Base-by-base conservation (phyloP, 306 rosid genomes). In the Hippophae gyantsensis region DNA sequence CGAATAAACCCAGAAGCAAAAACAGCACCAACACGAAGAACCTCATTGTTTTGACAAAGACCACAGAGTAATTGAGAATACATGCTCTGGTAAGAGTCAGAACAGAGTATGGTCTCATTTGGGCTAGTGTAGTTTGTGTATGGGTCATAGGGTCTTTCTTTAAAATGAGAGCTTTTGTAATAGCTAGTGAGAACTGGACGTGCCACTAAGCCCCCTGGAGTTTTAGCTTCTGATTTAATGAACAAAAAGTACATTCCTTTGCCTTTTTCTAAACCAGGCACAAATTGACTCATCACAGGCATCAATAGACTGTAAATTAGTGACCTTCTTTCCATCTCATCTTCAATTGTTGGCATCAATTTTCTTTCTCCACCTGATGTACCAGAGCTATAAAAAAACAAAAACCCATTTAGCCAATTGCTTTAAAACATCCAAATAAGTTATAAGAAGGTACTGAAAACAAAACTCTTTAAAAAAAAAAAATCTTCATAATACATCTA, bases 311-410 rank as follows among this genome's bases (percentile, higher is more conserved):
- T 81, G 47, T 87, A 81, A 0, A 90, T 59, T 40, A 62, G 42
- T 18, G 73, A 70, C 64, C 87, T 77, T 47, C 96, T 79, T 40
- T 61, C 86, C 23, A 78, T 40, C 52, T 90, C 96, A 12, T 90
- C 96, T 62, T 81, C 87, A 12, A 72, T 87, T 51, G 95, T 68
- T 46, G 98, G 98, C 89, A 90, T 90, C 80, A 90, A 57, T 68
- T 90, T 90, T 52, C 98, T 78, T 79, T 90, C 98, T 1, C 98
- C 98, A 5, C 92, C 98, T 0, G 96, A 87, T 43, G 98, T 90
- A 18, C 98, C 98, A 11, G 98, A 87, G 76, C 98, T 87, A 6
- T 52, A 72, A 42, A 46, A 67, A 54, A 51, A 38, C 23, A 57
- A 68, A 62, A 52, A 61, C 58, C 61, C 59, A 40, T 57, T 64